Conservation (phyloP, 1,284 basidiomycete genomes). For the Melampsora americana region DNA sequence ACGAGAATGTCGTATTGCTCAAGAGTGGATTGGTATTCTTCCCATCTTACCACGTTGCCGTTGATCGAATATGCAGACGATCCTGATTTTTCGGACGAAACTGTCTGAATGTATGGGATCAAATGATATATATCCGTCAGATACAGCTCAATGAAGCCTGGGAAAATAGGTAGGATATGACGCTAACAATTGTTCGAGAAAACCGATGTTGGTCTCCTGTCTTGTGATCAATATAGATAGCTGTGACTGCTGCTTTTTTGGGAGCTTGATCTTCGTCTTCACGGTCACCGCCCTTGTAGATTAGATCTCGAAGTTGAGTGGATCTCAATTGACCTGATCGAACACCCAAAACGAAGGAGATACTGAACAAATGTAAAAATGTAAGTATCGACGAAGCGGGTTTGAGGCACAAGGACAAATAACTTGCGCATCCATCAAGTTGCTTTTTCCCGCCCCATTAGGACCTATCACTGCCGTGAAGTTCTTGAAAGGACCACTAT, state of each 20-base stretch:
- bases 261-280: slow-evolving; percentile 38
- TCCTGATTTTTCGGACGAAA: slow-evolving; percentile 77
- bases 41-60: slow-evolving; percentile 71
- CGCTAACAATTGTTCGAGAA: slow-evolving; percentile 46
- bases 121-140: slow-evolving; percentile 5
- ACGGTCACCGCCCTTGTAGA: slow-evolving; percentile 71
- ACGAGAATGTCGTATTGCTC: slow-evolving; percentile 90
- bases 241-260: slow-evolving; percentile 52
- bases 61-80: slow-evolving; percentile 85
- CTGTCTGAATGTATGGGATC: slow-evolving; percentile 22
- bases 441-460: slow-evolving; percentile 98
- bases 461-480: slow-evolving; percentile 97
- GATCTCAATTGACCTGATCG: slow-evolving; percentile 88
- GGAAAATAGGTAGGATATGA: background rate
- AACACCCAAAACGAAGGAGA: slow-evolving; percentile 96
- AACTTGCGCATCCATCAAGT: slow-evolving; percentile 85
- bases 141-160: background rate
- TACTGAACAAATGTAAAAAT: slow-evolving; percentile 53
- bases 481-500: slow-evolving; percentile 73
- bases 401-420: background rate
- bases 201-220: slow-evolving; percentile 52
- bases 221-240: slow-evolving; percentile 51
- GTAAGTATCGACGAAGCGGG: slow-evolving; percentile 15
- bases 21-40: slow-evolving; percentile 78
- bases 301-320: slow-evolving; percentile 87